Conservation (phyloP, 495 filamentous ascomycete species). For the Xylaria nigripes region DNA sequence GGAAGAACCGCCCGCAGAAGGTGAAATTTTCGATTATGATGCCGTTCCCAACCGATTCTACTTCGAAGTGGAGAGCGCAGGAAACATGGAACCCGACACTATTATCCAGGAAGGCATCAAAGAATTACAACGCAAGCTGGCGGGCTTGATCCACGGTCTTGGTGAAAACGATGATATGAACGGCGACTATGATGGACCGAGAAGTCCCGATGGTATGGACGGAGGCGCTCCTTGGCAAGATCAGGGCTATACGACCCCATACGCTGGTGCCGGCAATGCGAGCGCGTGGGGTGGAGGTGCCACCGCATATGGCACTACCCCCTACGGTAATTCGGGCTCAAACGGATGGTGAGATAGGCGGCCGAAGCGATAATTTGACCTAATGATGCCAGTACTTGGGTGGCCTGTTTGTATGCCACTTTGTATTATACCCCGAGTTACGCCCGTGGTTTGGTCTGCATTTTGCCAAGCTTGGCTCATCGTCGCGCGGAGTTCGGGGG, state of each 20-base stretch:
- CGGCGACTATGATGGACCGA: constrained; percentile 51
- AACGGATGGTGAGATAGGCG: constrained; percentile 15
- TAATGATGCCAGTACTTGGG: constrained; percentile 2
- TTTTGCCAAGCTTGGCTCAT: constrained; percentile 5
- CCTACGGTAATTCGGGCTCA: constrained; percentile 36
- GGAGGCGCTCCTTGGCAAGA: constrained; percentile 49
- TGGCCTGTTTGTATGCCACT: background rate
- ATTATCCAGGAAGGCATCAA: constrained; percentile 86
- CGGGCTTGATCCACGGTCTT: constrained; percentile 69
- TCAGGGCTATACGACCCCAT: constrained; percentile 68
- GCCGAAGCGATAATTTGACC: background rate
- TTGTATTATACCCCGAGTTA: constrained; percentile 13
- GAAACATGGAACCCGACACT: constrained; percentile 74
- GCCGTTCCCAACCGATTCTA: constrained; percentile 79
- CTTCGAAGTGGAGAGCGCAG: constrained; percentile 84
- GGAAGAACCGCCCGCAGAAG: constrained; percentile 75
- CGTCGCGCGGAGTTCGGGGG: constrained; percentile 17
- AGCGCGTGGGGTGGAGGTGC: constrained; percentile 57
- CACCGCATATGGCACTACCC: constrained; percentile 63
- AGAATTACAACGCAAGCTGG: constrained; percentile 82
- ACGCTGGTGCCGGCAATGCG: constrained; percentile 50
- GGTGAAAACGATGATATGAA: constrained; percentile 44
- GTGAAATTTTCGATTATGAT: constrained; percentile 83
- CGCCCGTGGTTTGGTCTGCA: background rate
- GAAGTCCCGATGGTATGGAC: constrained; percentile 51